Conservation (phyloP, 129 eudicot species). For the Gnaphalium uliginosum region DNA sequence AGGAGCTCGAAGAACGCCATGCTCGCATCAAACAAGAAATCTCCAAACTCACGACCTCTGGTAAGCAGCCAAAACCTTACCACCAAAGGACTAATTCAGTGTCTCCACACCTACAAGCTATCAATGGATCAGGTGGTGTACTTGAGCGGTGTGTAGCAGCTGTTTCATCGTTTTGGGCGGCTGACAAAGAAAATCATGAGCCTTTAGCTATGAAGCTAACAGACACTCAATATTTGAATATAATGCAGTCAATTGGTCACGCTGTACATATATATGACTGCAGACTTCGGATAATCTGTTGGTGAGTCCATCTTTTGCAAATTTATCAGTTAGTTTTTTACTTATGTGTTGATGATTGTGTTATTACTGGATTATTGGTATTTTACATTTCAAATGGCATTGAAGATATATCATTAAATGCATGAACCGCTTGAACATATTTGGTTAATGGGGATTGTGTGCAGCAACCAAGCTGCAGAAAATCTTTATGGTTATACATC, state of each 20-base stretch:
- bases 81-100: slow-evolving; percentile 49
- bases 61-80: slow-evolving; percentile 14
- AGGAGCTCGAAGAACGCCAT: slow-evolving; percentile 60
- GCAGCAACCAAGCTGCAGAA: slow-evolving; percentile 75
- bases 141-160: too few species aligned
- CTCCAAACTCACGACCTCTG: slow-evolving; percentile 46
- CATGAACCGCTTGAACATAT: not conserved
- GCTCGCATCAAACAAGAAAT: slow-evolving; percentile 67
- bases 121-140: too few species aligned
- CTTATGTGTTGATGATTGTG: too few species aligned
- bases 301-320: slow-evolving; percentile 39
- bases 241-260: slow-evolving; percentile 78
- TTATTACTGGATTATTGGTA: not conserved
- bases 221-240: slow-evolving; percentile 65
- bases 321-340: not conserved
- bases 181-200: not conserved
- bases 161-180: too few species aligned
- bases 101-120: slow-evolving; percentile 1
- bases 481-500: slow-evolving; percentile 56
- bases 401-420: too few species aligned
- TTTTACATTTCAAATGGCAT: not conserved
- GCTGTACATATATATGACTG: slow-evolving; percentile 57
- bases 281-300: slow-evolving; percentile 46
- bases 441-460: not conserved
- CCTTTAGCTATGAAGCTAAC: slow-evolving; percentile 13